Base-by-base conservation (phyloP, 768 basidiomycete genomes). In the Rhizopogon sp. region DNA sequence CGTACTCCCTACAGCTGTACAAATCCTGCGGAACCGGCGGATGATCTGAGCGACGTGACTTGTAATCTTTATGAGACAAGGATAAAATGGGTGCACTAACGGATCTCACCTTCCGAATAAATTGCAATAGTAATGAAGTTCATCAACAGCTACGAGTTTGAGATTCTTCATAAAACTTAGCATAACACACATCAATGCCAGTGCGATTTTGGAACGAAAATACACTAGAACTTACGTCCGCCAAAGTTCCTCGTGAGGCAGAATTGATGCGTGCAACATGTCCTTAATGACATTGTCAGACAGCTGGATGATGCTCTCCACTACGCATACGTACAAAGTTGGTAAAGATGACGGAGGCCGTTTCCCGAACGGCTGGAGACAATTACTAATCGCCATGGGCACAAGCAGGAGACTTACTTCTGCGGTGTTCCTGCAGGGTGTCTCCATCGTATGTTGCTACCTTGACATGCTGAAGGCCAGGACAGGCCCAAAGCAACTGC, bases 401-500 rank as follows among this genome's bases (percentile, higher is more conserved):
- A 35, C 2, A 8, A 49, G 5, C 35, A 52, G 10, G 0, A 14
- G 50, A 60, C 70, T 46, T 55, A 88, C 90, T 77, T 58, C 76
- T 69, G 50, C 93, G 79, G 28, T 69, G 65, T 35, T 90, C 87
- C 66, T 81, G 79, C 0, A 87, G 83, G 0, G 93, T 95, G 63
- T 96, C 93, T 0, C 93, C 93, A 58, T 96, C 93, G 63, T 92
- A 96, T 0, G 88, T 94, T 2, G 82, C 82, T 11, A 91, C 77
- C 65, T 76, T 76, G 39, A 87, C 66, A 49, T 84, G 74, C 54
- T 80, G 80, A n/a, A 93, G 74, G 8, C 83, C 80, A 0, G 82
- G 75, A 66, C 82, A 85, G 8, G 74, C 72, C 53, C 62, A 76
- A 0, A 94, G 62, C 13, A 96, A 65, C 53, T 86, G 83, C 55